phyloP scores from a whole-genome alignment of 176 grass and related monocot species.

The Triticum monococcum region DNA sequence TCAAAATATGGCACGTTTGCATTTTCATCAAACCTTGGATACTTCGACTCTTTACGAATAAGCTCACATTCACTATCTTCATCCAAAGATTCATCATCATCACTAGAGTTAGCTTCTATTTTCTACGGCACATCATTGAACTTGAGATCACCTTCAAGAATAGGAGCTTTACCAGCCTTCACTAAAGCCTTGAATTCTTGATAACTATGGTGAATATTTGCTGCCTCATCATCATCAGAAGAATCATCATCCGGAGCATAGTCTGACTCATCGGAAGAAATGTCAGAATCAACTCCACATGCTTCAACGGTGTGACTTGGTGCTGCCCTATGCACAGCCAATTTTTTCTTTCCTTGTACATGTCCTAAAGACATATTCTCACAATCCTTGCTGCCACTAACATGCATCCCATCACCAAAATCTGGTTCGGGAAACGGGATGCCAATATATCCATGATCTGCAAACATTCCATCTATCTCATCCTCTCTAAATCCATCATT shows the following conservation, averaged over 20 bases:
- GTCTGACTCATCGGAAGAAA: neutral
- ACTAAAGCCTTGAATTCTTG: neutral
- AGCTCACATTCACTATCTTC: too few species aligned
- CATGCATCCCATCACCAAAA: neutral
- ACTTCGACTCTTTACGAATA: too few species aligned
- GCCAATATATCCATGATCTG: neutral
- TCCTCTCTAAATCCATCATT: neutral
- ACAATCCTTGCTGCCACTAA: neutral
- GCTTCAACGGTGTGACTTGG: neutral
- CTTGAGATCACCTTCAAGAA: too few species aligned
- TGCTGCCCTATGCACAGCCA: neutral
- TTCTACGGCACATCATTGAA: too few species aligned
- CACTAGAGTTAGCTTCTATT: too few species aligned
- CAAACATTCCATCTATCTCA: neutral
- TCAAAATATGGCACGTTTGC: too few species aligned
- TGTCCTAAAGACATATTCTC: neutral
- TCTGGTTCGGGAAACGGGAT: neutral
- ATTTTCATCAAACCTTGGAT: too few species aligned
- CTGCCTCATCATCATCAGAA: neutral
- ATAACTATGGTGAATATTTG: neutral
- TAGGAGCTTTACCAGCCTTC: too few species aligned
- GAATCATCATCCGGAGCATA: neutral
- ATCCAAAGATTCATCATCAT: too few species aligned
- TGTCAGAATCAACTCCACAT: neutral
- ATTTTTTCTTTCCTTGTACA: neutral